A percentile compares a stretch with the other conserved stretches of the same genome.
Conservation (phyloP, 2,329 filamentous ascomycete species). For the Xylaria sp. region DNA sequence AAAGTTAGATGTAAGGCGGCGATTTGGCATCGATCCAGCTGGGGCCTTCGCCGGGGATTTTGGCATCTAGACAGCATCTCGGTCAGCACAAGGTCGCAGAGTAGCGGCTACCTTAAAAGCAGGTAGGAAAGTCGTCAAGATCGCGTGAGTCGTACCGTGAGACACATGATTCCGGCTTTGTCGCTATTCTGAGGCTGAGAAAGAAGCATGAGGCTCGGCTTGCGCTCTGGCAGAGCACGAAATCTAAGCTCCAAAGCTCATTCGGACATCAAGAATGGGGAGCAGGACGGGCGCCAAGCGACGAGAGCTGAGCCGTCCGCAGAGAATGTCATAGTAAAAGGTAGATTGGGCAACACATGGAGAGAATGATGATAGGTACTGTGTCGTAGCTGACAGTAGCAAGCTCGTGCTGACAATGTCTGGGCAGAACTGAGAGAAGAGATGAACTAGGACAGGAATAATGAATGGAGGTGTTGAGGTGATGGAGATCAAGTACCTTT, state of each 20-base stretch:
- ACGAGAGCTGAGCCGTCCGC: slow-evolving; percentile 20
- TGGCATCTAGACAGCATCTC: slow-evolving; percentile 38
- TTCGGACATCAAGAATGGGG: slow-evolving; percentile 15
- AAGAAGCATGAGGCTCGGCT: slow-evolving; percentile 14
- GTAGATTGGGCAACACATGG: slow-evolving; percentile 8
- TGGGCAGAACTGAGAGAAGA: slow-evolving; percentile 5
- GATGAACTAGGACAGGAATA: background rate
- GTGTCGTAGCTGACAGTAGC: background rate
- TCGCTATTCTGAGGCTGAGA: slow-evolving; percentile 9
- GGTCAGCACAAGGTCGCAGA: slow-evolving; percentile 7
- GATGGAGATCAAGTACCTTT: slow-evolving; percentile 18
- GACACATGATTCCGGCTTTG: slow-evolving; percentile 38
- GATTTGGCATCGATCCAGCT: slow-evolving; percentile 40
- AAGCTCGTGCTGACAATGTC: slow-evolving; percentile 21
- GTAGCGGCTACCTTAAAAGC: background rate
- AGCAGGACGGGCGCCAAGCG: slow-evolving; percentile 24
- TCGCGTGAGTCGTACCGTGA: slow-evolving; percentile 35
- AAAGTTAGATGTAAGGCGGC: slow-evolving; percentile 47
- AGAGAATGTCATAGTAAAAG: slow-evolving; percentile 30
- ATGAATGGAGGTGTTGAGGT: slow-evolving; percentile 1
- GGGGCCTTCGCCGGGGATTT: slow-evolving; percentile 38
- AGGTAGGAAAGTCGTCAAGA: background rate
- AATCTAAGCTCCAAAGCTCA: slow-evolving; percentile 25
- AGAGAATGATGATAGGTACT: slow-evolving; percentile 7
- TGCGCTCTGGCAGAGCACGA: slow-evolving; percentile 30